Evolutionary conservation across 805 yeast species (phyloP).

Genomic region (Isabelozyma heimii): DNA sequence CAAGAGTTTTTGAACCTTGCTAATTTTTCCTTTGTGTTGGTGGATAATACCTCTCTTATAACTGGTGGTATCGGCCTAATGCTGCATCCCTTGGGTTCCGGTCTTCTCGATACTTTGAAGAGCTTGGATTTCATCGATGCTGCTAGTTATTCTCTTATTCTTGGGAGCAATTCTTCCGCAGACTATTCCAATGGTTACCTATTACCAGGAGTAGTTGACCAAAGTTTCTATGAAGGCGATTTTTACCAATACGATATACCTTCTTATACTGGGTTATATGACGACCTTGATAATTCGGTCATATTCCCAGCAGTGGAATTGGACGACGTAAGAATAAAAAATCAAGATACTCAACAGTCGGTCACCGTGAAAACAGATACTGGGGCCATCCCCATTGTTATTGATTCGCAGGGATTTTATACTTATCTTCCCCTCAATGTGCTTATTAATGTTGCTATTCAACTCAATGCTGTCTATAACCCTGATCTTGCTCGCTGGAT

Average conservation of each 20-base stretch:
- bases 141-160: conserved; percentile 35
- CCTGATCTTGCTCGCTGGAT: conserved; percentile 52
- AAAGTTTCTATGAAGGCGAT: conserved; percentile 42
- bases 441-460: conserved; percentile 63
- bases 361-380: conserved; percentile 25
- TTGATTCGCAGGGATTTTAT: conserved; percentile 54
- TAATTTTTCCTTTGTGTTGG: conserved; percentile 27
- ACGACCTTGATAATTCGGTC: conserved; percentile 7
- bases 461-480: conserved; percentile 63
- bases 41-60: conserved; percentile 14
- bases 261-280: conserved; percentile 47
- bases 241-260: conserved; percentile 50
- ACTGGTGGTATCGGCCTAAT: conserved; percentile 39
- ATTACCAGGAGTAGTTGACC: conserved; percentile 60
- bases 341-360: conserved; percentile 33
- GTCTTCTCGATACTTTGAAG: conserved; percentile 23
- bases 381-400: conserved; percentile 49
- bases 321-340: conserved; percentile 19
- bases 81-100: conserved; percentile 20
- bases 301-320: conserved; percentile 30
- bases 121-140: conserved; percentile 18
- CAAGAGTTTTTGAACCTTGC: conserved; percentile 10
- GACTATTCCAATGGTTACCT: conserved; percentile 27
- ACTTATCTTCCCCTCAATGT: conserved; percentile 54
- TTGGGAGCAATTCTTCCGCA: conserved; percentile 12